Percentiles rank a stretch among this genome's conserved stretches.
These are phyloP conservation scores for Ganoderma meredithae DNA, from an alignment of 1,284 basidiomycete genomes.

Conservation along the genomic window DNA sequence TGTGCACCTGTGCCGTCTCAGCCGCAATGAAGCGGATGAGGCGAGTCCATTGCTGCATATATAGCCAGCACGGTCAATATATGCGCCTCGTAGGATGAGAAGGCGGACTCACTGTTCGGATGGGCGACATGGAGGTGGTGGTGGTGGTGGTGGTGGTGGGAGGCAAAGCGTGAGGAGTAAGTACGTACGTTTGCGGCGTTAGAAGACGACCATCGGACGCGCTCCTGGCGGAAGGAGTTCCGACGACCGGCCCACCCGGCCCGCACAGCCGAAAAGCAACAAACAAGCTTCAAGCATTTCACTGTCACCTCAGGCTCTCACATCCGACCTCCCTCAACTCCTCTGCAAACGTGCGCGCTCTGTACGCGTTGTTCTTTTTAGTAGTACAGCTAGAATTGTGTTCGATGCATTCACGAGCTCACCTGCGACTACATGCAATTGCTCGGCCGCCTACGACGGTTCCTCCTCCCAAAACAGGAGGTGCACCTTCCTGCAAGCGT, in stretches of 20 bases:
- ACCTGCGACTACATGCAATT: too few relatives aligned
- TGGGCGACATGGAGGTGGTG: slow-evolving; percentile 58
- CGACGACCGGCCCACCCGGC: not conserved
- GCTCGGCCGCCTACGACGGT: too few relatives aligned
- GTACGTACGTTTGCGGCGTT: slow-evolving; percentile 10
- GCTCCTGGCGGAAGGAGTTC: slow-evolving; percentile 11
- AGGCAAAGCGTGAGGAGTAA: not conserved
- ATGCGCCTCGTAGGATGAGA: not conserved
- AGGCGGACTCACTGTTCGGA: slow-evolving; percentile 56
- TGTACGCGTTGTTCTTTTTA: too few relatives aligned
- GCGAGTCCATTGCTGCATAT: slow-evolving; percentile 73
- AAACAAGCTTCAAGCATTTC: too few relatives aligned
- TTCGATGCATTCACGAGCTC: too few relatives aligned
- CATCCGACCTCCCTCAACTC: too few relatives aligned
- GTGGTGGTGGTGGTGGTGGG: not conserved
- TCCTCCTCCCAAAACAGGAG: too few relatives aligned
- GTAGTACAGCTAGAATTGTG: too few relatives aligned
- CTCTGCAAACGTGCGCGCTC: too few relatives aligned
- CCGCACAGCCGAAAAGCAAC: not conserved
- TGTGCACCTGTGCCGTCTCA: slow-evolving; percentile 78
- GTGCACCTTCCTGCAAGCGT: too few relatives aligned
- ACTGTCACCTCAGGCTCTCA: too few relatives aligned
- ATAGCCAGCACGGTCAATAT: slow-evolving; percentile 11
- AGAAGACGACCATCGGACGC: slow-evolving; percentile 16
- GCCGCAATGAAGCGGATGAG: slow-evolving; percentile 84